A percentile compares a stretch with the other conserved stretches of the same genome.
Conservation (phyloP, 2,329 filamentous ascomycete species). For the Epichloe hybrida region DNA sequence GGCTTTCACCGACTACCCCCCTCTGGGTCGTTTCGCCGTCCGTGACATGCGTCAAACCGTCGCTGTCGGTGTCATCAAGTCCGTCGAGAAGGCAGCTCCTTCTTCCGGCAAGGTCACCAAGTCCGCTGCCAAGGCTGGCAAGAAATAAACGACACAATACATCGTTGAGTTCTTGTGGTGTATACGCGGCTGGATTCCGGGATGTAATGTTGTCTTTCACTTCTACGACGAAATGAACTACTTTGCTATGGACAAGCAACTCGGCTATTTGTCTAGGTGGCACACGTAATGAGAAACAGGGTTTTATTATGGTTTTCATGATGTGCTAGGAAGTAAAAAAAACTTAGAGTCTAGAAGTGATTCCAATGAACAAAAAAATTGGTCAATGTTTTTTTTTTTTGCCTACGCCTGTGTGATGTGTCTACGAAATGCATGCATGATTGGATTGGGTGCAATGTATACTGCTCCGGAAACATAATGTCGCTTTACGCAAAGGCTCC, state of each 20-base stretch:
- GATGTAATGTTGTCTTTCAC: slow-evolving; percentile 22
- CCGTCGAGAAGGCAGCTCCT: slow-evolving; percentile 51
- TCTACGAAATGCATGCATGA: not conserved
- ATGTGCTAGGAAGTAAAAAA: slow-evolving; percentile 28
- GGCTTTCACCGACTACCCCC: slow-evolving; percentile 99
- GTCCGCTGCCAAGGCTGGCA: slow-evolving; percentile 59
- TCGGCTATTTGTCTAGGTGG: slow-evolving; percentile 25
- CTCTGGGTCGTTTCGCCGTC: slow-evolving; percentile 99
- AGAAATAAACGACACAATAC: slow-evolving; percentile 46
- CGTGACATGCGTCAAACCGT: slow-evolving; percentile 94
- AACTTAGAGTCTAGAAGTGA: slow-evolving; percentile 35
- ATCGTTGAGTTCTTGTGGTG: slow-evolving; percentile 12
- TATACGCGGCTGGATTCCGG: slow-evolving; percentile 13
- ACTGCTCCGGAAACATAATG: not conserved
- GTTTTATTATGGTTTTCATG: slow-evolving; percentile 9
- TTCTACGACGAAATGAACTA: slow-evolving; percentile 33
- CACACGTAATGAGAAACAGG: slow-evolving; percentile 28
- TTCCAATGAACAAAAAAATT: slow-evolving; percentile 11
- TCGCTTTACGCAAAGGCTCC: no score
- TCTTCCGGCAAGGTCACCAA: slow-evolving; percentile 54
- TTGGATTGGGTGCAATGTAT: not conserved
- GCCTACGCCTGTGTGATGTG: not conserved
- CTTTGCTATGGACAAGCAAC: slow-evolving; percentile 30
- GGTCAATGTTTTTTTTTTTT: not conserved
- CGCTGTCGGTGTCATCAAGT: slow-evolving; percentile 91